Percentiles rank a stretch among this genome's conserved stretches.
These are phyloP conservation scores for Syzygium syzygioides DNA, from an alignment of 441 rosid species.

Conservation along the genomic window DNA sequence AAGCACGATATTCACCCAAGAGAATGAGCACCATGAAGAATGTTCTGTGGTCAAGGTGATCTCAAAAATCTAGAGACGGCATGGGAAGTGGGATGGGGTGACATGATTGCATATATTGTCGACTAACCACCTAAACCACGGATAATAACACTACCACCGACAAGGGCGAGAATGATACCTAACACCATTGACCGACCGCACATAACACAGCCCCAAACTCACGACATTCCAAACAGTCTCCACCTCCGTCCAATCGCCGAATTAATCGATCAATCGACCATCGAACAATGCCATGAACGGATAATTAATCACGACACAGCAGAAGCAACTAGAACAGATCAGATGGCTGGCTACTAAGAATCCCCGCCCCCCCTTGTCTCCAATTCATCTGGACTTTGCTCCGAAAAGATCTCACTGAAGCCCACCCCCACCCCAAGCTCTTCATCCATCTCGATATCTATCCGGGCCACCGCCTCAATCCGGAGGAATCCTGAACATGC, in stretches of 20 bases:
- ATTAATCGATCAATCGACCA: not conserved
- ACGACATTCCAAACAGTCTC: not conserved
- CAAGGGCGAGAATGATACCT: not conserved
- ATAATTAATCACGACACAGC: not conserved
- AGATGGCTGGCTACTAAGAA: not conserved
- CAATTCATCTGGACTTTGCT: not conserved
- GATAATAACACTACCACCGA: not conserved
- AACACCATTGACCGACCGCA: not conserved
- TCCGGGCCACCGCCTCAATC: not conserved
- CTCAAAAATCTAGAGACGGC: not conserved
- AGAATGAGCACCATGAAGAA: not conserved
- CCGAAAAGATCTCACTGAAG: not conserved
- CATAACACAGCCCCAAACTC: not conserved
- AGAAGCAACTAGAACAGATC: not conserved
- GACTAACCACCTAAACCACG: not conserved
- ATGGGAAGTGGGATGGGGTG: not conserved
- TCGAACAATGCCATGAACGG: not conserved
- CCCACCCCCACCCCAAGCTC: not conserved
- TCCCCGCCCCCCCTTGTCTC: not conserved
- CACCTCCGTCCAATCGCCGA: not conserved
- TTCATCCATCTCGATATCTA: not conserved
- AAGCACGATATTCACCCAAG: not conserved
- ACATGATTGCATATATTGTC: not conserved
- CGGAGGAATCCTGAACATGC: not conserved
- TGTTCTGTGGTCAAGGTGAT: not conserved